phyloP scores from a whole-genome alignment of 1,284 basidiomycete species.

The Salmacisia buchloeana region DNA sequence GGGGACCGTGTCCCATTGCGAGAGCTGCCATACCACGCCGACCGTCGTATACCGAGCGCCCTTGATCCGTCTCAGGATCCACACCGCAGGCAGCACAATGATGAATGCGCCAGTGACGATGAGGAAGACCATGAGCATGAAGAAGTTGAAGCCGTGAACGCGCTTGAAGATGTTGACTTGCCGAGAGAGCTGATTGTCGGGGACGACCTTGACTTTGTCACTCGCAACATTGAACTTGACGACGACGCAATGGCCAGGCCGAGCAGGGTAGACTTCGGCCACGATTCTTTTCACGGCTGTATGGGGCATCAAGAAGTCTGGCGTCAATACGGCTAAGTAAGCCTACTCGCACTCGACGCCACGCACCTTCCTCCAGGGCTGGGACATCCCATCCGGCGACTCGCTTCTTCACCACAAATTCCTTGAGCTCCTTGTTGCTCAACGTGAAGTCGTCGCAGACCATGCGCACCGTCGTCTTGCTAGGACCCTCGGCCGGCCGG shows the following conservation, averaged over 20 bases:
- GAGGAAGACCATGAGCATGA: background rate
- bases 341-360: background rate
- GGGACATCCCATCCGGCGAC: background rate
- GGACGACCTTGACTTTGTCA: background rate
- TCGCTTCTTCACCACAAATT: background rate
- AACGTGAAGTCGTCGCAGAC: background rate
- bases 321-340: background rate
- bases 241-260: background rate
- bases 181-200: background rate
- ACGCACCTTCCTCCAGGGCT: background rate
- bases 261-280: background rate
- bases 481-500: background rate
- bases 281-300: background rate
- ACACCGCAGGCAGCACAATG: background rate
- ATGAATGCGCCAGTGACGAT: background rate
- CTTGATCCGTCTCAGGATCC: background rate
- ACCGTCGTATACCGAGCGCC: background rate
- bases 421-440: background rate
- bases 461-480: background rate
- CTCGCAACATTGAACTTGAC: background rate
- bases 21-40: conserved; percentile 1
- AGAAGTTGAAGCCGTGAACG: background rate
- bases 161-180: background rate
- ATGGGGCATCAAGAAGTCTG: background rate
- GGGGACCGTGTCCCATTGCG: background rate